Evolutionary conservation across 1,284 basidiomycete species (phyloP).

Genomic region (Phylloporus sp.): DNA sequence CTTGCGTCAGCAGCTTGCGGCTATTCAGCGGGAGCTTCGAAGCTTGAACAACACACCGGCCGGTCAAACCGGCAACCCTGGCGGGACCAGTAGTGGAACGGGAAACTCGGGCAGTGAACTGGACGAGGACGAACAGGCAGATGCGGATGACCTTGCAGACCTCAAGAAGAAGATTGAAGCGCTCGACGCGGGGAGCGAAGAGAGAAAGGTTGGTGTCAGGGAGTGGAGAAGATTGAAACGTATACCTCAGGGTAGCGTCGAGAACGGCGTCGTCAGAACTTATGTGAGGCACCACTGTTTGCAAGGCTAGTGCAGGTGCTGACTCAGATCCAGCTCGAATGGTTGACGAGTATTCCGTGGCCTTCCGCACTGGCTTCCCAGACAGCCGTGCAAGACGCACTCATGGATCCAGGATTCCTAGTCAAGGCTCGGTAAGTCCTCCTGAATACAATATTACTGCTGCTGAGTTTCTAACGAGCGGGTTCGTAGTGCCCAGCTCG

Average conservation of each 20-base stretch:
- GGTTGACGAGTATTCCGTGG: slow-evolving; percentile 84
- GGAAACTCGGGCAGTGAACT: slow-evolving; percentile 46
- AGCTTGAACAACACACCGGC: slow-evolving; percentile 46
- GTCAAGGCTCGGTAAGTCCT: slow-evolving; percentile 50
- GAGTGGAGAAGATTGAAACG: slow-evolving; percentile 80
- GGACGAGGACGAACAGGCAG: slow-evolving; percentile 76
- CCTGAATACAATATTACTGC: no score
- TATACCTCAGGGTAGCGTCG: slow-evolving; percentile 77
- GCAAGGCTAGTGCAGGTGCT: slow-evolving; percentile 9
- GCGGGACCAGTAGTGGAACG: slow-evolving; percentile 22
- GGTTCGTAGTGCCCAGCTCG: slow-evolving; percentile 62
- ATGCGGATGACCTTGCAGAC: slow-evolving; percentile 79
- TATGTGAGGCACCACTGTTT: slow-evolving; percentile 51
- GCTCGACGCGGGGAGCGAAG: slow-evolving; percentile 75
- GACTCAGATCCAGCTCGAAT: slow-evolving; percentile 63
- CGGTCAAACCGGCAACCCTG: slow-evolving; percentile 17
- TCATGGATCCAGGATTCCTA: slow-evolving; percentile 62
- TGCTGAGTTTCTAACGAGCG: slow-evolving; percentile 8
- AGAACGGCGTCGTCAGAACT: slow-evolving; percentile 76
- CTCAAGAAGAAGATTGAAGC: slow-evolving; percentile 81
- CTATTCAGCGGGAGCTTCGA: slow-evolving; percentile 86
- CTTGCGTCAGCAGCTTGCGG: slow-evolving; percentile 85
- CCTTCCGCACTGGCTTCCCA: slow-evolving; percentile 45
- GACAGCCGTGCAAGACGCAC: slow-evolving; percentile 31
- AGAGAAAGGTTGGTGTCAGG: slow-evolving; percentile 80